Evolutionary conservation across 352 stramenopile genomes (phyloP).

Genomic region (Blastocystis sp.): DNA sequence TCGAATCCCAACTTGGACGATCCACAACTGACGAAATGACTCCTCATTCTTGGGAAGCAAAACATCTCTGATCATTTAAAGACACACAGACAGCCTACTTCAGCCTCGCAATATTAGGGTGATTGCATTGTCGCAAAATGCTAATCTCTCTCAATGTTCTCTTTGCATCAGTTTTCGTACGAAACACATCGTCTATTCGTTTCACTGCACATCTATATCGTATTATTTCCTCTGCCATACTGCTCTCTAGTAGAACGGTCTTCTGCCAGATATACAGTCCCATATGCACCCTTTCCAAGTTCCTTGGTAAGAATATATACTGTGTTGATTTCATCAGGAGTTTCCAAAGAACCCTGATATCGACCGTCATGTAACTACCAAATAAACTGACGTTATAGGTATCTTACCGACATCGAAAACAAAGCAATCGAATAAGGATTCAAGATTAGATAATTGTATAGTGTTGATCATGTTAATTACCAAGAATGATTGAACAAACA

Average conservation of each 20-base stretch:
- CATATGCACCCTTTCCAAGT: conserved; percentile 57
- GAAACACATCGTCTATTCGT: conserved; percentile 56
- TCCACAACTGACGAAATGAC: conserved; percentile 38
- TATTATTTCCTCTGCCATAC: neutral
- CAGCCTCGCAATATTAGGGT: conserved; percentile 51
- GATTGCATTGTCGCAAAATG: conserved; percentile 50
- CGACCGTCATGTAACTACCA: neutral
- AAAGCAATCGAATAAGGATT: neutral
- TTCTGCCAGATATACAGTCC: conserved; percentile 58
- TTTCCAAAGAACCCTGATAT: neutral
- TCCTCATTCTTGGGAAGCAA: conserved; percentile 46
- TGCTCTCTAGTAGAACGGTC: neutral
- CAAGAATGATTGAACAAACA: neutral
- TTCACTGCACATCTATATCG: conserved; percentile 40
- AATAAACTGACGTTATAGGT: neutral
- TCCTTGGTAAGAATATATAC: conserved; percentile 34
- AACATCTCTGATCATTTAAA: neutral
- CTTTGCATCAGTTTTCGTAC: conserved; percentile 55
- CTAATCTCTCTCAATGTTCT: conserved; percentile 46
- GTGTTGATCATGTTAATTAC: neutral
- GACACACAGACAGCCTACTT: neutral
- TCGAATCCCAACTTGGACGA: neutral
- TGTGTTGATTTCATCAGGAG: conserved; percentile 46
- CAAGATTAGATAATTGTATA: neutral
- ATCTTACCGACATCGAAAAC: conserved; percentile 14